A percentile compares a stretch with the other conserved stretches of the same genome.
Evolutionary conservation across 305 asterid species (phyloP).

Genomic region (Solanum hybrid): DNA sequence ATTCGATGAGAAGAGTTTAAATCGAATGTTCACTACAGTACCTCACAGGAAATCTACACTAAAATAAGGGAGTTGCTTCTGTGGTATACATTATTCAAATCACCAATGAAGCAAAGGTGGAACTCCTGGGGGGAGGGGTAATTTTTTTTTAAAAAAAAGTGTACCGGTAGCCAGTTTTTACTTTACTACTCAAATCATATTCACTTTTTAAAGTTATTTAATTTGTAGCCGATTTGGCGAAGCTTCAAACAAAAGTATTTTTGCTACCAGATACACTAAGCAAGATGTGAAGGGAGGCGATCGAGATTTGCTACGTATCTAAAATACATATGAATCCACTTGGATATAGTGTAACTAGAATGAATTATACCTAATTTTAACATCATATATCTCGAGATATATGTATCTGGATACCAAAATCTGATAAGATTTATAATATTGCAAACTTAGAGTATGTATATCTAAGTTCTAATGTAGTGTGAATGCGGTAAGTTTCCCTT

Average conservation of each 20-base stretch:
- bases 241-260: no score
- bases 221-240: neutral
- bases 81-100: no score
- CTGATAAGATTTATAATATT: no score
- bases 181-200: neutral
- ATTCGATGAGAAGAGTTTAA: neutral
- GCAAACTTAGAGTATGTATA: no score
- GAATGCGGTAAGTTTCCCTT: neutral
- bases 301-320: neutral
- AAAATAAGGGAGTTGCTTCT: neutral
- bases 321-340: no score
- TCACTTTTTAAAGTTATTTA: neutral
- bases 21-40: neutral
- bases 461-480: neutral
- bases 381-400: fast-evolving
- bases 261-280: no score
- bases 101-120: no score
- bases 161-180: no score
- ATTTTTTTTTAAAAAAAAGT: no score
- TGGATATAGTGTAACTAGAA: no score
- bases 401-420: no score
- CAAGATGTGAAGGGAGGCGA: neutral
- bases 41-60: neutral
- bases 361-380: no score
- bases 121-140: neutral